Conservation (phyloP, 768 basidiomycete species). For the Phanerochaete sordida region DNA sequence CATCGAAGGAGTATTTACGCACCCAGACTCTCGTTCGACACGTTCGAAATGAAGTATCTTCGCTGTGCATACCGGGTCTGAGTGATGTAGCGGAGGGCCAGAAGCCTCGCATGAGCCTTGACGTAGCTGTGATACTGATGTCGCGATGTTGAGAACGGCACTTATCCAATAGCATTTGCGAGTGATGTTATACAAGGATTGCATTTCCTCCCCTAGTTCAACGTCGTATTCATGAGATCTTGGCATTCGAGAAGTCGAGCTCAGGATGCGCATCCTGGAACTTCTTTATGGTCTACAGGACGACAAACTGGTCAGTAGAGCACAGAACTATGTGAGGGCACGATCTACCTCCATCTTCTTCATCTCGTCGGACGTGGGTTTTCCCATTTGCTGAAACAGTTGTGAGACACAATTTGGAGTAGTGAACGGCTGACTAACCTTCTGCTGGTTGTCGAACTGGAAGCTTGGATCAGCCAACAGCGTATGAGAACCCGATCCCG, state of each 20-base stretch:
- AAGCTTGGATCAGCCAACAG: constrained; percentile 1
- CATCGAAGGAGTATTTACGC: no score
- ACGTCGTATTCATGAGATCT: constrained; percentile 55
- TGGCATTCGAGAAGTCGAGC: constrained; percentile 90
- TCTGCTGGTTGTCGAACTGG: constrained; percentile 78
- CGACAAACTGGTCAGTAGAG: neutral
- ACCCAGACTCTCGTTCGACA: no score
- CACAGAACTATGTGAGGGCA: constrained; percentile 16
- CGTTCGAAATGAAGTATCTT: no score
- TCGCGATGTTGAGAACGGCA: no score
- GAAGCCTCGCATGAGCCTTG: no score
- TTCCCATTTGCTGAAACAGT: constrained; percentile 77
- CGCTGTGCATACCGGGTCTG: no score
- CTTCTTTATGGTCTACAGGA: constrained; percentile 69
- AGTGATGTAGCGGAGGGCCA: no score
- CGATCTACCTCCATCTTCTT: constrained; percentile 83
- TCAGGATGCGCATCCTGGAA: constrained; percentile 92
- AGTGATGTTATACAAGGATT: neutral
- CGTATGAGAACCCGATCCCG: constrained; percentile 1
- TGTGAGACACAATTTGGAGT: constrained; percentile 1
- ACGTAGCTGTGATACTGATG: no score
- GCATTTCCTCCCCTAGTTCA: neutral
- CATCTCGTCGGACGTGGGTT: constrained; percentile 90
- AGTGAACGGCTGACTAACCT: constrained; percentile 35
- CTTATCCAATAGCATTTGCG: neutral